A percentile compares a stretch with the other conserved stretches of the same genome.
These are phyloP conservation scores for Cercis canadensis DNA, from an alignment of 306 rosid genomes.

Conservation along the genomic window DNA sequence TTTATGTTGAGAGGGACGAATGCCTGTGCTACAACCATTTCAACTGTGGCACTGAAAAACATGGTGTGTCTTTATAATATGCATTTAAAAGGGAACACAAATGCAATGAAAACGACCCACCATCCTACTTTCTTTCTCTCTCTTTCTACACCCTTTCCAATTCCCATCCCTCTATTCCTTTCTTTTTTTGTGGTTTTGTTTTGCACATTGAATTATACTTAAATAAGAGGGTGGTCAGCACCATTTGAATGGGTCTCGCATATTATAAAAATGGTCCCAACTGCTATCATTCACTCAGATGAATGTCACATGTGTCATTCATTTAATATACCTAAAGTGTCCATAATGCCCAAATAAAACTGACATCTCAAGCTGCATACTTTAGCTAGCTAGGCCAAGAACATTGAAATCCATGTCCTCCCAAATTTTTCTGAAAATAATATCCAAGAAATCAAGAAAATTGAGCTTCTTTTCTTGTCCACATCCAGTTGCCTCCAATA, in stretches of 20 bases:
- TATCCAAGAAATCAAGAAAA: too few relatives aligned
- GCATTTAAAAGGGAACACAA: slow-evolving; percentile 56
- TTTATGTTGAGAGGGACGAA: slow-evolving; percentile 77
- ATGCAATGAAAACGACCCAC: slow-evolving; percentile 73
- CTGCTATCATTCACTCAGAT: slow-evolving; percentile 39
- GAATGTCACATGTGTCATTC: slow-evolving; percentile 46
- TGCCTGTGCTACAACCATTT: slow-evolving; percentile 53
- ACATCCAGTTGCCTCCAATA: too few relatives aligned
- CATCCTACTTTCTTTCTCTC: slow-evolving; percentile 41
- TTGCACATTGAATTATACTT: background rate
- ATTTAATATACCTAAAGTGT: slow-evolving; percentile 35
- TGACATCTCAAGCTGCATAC: slow-evolving; percentile 29
- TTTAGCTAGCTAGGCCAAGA: slow-evolving; percentile 9
- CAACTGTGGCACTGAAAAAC: slow-evolving; percentile 98
- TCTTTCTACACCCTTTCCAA: slow-evolving; percentile 21
- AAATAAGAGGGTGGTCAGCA: too few relatives aligned
- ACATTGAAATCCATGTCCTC: slow-evolving; percentile 34
- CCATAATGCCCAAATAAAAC: slow-evolving; percentile 17
- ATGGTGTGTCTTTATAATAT: slow-evolving; percentile 49
- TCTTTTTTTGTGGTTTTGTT: background rate
- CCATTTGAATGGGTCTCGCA: too few relatives aligned
- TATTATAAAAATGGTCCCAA: slow-evolving; percentile 40
- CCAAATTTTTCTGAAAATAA: background rate
- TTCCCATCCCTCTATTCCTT: background rate
- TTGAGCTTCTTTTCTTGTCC: too few relatives aligned